These are phyloP conservation scores for Mycena chlorophos DNA, from an alignment of 768 basidiomycete genomes.

Conservation along the genomic window DNA sequence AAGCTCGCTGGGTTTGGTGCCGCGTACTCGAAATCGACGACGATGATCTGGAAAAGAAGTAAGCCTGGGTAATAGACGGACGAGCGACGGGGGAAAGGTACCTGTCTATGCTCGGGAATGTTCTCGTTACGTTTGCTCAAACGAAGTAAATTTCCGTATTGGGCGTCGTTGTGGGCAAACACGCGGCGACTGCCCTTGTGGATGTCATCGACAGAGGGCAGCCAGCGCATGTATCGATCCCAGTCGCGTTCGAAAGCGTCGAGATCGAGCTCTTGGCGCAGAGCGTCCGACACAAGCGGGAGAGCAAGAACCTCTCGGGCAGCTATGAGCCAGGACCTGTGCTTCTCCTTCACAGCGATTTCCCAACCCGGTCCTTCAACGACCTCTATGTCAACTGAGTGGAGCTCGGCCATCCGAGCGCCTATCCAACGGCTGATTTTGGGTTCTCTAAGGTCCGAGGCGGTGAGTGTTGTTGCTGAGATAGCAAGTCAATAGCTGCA, in stretches of 20 bases:
- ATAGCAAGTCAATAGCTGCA: neutral
- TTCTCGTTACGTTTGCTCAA: slow-evolving; percentile 57
- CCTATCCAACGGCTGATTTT: slow-evolving; percentile 82
- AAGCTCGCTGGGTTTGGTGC: slow-evolving; percentile 88
- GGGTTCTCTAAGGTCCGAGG: slow-evolving; percentile 76
- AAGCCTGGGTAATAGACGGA: slow-evolving; percentile 7
- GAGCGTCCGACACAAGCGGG: slow-evolving; percentile 45
- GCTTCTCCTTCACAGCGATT: slow-evolving; percentile 64
- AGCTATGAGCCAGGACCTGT: slow-evolving; percentile 66
- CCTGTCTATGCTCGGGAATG: slow-evolving; percentile 76
- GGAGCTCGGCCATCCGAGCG: slow-evolving; percentile 94
- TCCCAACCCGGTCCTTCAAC: slow-evolving; percentile 60
- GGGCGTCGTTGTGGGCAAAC: slow-evolving; percentile 92
- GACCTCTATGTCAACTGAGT: slow-evolving; percentile 80
- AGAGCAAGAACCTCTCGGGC: slow-evolving; percentile 77
- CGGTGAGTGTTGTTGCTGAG: slow-evolving; percentile 63
- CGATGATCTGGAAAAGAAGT: slow-evolving; percentile 66
- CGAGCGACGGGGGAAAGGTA: slow-evolving; percentile 33
- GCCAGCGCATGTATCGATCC: slow-evolving; percentile 69
- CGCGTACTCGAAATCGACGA: slow-evolving; percentile 98
- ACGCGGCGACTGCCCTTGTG: slow-evolving; percentile 65
- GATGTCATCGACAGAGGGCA: slow-evolving; percentile 57
- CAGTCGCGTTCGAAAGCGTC: slow-evolving; percentile 64
- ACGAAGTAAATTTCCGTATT: slow-evolving; percentile 89
- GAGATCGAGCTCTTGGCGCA: slow-evolving; percentile 60